Evolutionary conservation across 192 early-diverging fungal genomes (phyloP), one percentile per base, ranked within the genome.

Genomic region (Backusella psychrophila): DNA sequence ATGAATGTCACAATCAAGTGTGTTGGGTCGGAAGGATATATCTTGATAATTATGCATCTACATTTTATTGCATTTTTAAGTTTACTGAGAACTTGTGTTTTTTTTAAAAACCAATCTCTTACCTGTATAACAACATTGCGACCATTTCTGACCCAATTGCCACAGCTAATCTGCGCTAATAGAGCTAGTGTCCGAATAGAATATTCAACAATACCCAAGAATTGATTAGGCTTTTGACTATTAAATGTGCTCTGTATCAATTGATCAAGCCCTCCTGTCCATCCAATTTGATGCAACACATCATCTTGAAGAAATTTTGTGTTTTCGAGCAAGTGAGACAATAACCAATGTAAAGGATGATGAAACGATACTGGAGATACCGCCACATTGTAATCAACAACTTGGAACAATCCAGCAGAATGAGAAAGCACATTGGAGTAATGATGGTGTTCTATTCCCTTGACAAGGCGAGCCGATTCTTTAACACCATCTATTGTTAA

Each of bases 121-220:
- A 86, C 88, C 76, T 94, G 93, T 34, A 79, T 87, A 19, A 89
- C 84, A 38, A 96, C 89, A 35, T 90, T 83, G 71, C 89, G 89
- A 19, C 98, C 98, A 81, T 99, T 99, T 59, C 98, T 87, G 15
- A 99, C 96, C 98, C 98, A 99, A 66, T 97, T 83, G 15, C 92
- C 93, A 17, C 94, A 92, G 9, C 91, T 90, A 66, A 99, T 96
- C 80, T 99, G 98, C 12, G 94, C 87, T 76, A 96, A 88, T 17
- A 97, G 83, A 23, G 93, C 92, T 42, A 92, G 86, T 0, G 93
- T 90, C 69, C 95, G 88, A n/a, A 99, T 81, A 2, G 96, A 91
- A 66, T 93, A 93, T 77, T 99, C 97, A 42, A 97, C 82, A 31
- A 96, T 86, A n/a, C 85, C 46, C n/a, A 75, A 81, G 56, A 91